A percentile compares a stretch with the other conserved stretches of the same genome.
Evolutionary conservation across 2,329 filamentous ascomycete genomes (phyloP).

Genomic region (Ophiostoma sp.): DNA sequence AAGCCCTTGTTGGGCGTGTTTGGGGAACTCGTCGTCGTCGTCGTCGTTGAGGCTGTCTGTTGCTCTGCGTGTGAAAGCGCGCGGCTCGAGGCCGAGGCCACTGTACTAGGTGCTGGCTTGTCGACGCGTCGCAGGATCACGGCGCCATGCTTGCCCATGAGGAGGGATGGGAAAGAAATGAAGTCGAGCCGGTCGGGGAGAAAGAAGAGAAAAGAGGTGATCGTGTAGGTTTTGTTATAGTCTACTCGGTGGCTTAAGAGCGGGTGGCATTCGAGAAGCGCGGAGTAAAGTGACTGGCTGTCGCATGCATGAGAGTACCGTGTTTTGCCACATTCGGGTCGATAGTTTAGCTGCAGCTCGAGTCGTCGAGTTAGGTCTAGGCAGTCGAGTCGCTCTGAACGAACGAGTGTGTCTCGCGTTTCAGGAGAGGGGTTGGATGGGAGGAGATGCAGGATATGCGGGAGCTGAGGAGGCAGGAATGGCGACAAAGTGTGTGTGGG

Average conservation of each 20-base stretch:
- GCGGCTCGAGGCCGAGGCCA: not conserved
- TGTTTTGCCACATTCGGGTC: not conserved
- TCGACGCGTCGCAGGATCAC: slow-evolving; percentile 7
- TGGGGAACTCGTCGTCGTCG: not conserved
- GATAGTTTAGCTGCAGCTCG: not conserved
- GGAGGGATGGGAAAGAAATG: not conserved
- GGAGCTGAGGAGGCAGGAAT: not conserved
- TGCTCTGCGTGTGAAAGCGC: not conserved
- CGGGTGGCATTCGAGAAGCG: not conserved
- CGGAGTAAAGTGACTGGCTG: not conserved
- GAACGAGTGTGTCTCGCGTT: not conserved
- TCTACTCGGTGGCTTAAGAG: not conserved
- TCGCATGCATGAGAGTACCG: not conserved
- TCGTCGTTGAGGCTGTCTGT: not conserved
- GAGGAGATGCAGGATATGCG: not conserved
- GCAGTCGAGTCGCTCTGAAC: not conserved
- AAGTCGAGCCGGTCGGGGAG: not conserved
- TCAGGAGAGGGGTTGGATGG: not conserved
- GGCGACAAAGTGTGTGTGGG: slow-evolving; percentile 12
- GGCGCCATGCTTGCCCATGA: slow-evolving; percentile 24
- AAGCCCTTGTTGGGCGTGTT: not conserved
- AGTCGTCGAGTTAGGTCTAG: not conserved
- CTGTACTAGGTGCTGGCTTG: not conserved
- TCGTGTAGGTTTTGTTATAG: not conserved
- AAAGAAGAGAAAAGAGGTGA: not conserved